phyloP scores from a whole-genome alignment of 768 basidiomycete species.

The Pisolithus marmoratus region DNA sequence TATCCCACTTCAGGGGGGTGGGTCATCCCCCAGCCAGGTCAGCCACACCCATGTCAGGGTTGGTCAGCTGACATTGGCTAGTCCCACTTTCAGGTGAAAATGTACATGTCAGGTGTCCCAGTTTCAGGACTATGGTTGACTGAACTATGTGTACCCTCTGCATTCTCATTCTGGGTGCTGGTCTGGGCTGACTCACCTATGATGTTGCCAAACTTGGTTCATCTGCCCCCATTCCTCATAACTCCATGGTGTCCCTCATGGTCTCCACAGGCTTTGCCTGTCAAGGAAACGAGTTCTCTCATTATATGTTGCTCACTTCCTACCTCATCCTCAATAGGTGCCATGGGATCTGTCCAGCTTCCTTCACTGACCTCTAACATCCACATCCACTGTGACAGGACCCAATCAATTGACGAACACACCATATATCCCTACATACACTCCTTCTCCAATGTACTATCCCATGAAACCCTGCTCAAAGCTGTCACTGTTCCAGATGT shows the following conservation, averaged over 20 bases:
- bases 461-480: constrained; percentile 55
- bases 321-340: constrained; percentile 86
- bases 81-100: too few species aligned
- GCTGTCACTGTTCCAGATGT: constrained; percentile 79
- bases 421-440: constrained; percentile 88
- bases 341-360: constrained; percentile 8
- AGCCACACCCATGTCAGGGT: too few species aligned
- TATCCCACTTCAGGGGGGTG: too few species aligned
- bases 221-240: constrained; percentile 5
- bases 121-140: too few species aligned
- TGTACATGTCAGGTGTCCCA: too few species aligned
- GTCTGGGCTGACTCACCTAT: constrained; percentile 82
- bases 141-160: constrained; percentile 51
- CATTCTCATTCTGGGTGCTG: constrained; percentile 88
- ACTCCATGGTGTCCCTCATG: not conserved
- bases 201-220: constrained; percentile 80
- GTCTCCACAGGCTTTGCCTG: constrained; percentile 66
- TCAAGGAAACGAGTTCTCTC: constrained; percentile 94
- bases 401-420: constrained; percentile 59
- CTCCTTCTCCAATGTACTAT: constrained; percentile 79
- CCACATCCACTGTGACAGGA: constrained; percentile 33
- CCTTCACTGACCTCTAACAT: not conserved
- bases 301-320: constrained; percentile 90
- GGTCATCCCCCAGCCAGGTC: too few species aligned
- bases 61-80: too few species aligned